phyloP scores from a whole-genome alignment of 805 yeast species.

The Candida maris region DNA sequence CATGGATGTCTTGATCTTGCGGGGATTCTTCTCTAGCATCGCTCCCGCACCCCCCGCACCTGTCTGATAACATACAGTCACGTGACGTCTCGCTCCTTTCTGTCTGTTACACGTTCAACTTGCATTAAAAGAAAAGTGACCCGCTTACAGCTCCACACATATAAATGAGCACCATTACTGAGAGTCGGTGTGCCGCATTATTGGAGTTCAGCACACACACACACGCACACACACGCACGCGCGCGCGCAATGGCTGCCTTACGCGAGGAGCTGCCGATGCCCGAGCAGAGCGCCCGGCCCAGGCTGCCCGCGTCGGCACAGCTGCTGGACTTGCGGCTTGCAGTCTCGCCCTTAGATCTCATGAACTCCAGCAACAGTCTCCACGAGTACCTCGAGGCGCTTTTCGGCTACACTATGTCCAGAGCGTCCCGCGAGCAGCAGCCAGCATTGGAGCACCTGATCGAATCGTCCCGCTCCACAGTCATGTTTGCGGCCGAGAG shows the following conservation, averaged over 20 bases:
- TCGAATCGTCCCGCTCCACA: slow-evolving; percentile 10
- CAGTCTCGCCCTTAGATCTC: slow-evolving; percentile 13
- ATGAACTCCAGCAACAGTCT: slow-evolving; percentile 25
- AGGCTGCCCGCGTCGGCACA: slow-evolving; percentile 8
- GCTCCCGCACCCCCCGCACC: too few species aligned
- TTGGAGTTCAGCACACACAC: too few species aligned
- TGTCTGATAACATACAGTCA: too few species aligned
- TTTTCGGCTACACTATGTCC: slow-evolving; percentile 11
- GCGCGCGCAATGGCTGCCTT: slow-evolving; percentile 5
- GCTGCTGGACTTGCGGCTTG: slow-evolving; percentile 14
- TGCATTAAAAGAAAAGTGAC: too few species aligned
- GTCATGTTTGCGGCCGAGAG: slow-evolving; percentile 4
- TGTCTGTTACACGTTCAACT: too few species aligned
- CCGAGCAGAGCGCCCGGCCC: slow-evolving; percentile 3
- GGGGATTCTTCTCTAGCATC: too few species aligned
- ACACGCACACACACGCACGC: too few species aligned
- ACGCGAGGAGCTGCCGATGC: slow-evolving; percentile 14
- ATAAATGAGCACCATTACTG: too few species aligned
- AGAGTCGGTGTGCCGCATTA: too few species aligned
- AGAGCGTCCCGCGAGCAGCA: background rate
- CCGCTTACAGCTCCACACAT: too few species aligned
- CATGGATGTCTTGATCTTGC: too few species aligned
- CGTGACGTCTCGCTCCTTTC: too few species aligned
- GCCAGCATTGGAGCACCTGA: slow-evolving; percentile 5
- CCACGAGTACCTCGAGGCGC: slow-evolving; percentile 23